phyloP scores from a whole-genome alignment of 306 rosid species.

The Parietaria judaica region DNA sequence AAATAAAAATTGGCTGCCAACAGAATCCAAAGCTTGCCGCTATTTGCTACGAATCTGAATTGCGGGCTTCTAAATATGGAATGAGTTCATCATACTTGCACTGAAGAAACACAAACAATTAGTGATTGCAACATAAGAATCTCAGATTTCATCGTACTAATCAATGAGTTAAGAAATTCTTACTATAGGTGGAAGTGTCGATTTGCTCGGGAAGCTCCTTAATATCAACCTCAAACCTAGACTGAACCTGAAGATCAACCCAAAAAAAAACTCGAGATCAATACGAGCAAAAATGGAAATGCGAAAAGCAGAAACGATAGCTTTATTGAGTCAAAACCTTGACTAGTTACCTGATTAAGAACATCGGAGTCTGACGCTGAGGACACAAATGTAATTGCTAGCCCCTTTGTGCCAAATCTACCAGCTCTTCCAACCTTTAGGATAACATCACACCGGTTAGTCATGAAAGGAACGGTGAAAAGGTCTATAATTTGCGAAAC shows the following conservation, averaged over 20 bases:
- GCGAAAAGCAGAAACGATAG: neutral
- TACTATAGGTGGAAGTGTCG: conserved; percentile 73
- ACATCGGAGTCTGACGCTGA: conserved; percentile 63
- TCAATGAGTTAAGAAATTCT: conserved; percentile 3
- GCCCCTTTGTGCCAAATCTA: conserved; percentile 74
- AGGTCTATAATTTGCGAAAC: neutral
- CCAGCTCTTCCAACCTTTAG: conserved; percentile 75
- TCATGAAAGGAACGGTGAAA: neutral
- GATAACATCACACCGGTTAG: neutral
- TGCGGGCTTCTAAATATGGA: neutral
- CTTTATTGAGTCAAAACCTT: neutral
- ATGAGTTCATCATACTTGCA: conserved; percentile 21
- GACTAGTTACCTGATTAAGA: conserved; percentile 48
- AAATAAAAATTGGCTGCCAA: conserved; percentile 1
- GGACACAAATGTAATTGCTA: conserved; percentile 72
- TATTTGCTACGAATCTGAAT: neutral
- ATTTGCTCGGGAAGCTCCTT: conserved; percentile 80
- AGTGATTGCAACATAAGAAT: neutral
- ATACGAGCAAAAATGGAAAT: neutral
- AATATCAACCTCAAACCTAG: conserved; percentile 78
- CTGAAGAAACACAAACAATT: conserved; percentile 9
- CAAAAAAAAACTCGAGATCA: neutral
- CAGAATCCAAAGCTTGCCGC: conserved; percentile 3
- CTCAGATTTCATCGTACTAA: neutral
- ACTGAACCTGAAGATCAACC: conserved; percentile 46